Percentiles rank a stretch among this genome's conserved stretches.
phyloP scores from a whole-genome alignment of 495 filamentous ascomycete species.

The Niebla homalea region DNA sequence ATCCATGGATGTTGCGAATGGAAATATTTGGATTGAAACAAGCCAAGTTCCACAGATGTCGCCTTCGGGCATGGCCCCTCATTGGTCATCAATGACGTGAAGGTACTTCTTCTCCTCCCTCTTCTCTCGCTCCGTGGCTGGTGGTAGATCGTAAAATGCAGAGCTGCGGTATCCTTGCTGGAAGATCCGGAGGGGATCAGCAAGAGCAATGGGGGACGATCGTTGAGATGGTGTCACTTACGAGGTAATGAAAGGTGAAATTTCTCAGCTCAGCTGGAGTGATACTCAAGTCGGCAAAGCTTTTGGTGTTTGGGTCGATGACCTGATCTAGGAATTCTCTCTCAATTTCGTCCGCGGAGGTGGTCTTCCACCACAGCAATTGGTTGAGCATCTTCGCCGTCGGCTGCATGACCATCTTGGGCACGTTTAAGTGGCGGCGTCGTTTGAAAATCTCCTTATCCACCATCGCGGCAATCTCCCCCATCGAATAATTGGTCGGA shows the following conservation, averaged over 20 bases:
- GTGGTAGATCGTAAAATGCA: conserved; percentile 81
- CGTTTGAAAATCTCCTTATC: conserved; percentile 86
- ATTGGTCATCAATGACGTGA: conserved; percentile 85
- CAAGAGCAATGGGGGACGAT: neutral
- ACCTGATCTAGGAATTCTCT: conserved; percentile 87
- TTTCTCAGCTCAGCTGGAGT: conserved; percentile 68
- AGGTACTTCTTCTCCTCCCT: conserved; percentile 91
- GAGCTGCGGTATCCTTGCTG: conserved; percentile 76
- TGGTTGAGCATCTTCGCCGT: conserved; percentile 59
- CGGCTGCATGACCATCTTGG: conserved; percentile 63
- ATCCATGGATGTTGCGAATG: too few species aligned
- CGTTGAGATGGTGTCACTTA: conserved; percentile 33
- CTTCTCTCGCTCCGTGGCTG: conserved; percentile 86
- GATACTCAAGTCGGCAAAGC: conserved; percentile 86
- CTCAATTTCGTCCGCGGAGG: conserved; percentile 79
- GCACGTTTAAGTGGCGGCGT: conserved; percentile 83
- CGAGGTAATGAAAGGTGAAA: conserved; percentile 84
- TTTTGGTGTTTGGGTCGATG: conserved; percentile 85
- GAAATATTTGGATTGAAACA: too few species aligned
- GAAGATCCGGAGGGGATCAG: conserved; percentile 21
- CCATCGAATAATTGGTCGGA: conserved; percentile 80
- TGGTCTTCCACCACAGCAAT: conserved; percentile 72
- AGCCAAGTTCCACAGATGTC: too few species aligned
- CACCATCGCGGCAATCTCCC: conserved; percentile 74
- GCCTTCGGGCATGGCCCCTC: too few species aligned